Evolutionary conservation across 345 rosid species (phyloP).

Genomic region (Eucalyptus cloeziana): DNA sequence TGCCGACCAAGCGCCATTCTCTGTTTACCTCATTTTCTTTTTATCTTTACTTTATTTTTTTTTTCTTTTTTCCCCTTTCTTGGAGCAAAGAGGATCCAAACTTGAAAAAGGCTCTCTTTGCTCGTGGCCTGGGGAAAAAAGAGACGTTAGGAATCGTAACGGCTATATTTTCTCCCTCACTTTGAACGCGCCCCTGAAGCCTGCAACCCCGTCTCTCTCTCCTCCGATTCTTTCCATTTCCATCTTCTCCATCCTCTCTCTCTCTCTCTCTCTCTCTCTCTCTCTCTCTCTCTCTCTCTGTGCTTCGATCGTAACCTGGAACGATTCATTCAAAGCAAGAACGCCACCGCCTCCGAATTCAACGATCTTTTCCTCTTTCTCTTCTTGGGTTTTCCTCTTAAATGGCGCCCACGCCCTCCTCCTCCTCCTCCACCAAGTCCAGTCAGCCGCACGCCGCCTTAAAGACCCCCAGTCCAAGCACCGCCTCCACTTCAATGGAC

Average conservation of each 20-base stretch:
- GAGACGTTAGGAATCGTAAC: conserved; percentile 30
- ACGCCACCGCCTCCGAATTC: neutral
- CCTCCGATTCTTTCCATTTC: neutral
- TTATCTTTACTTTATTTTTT: neutral
- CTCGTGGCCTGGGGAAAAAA: neutral
- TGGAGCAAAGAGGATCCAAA: neutral
- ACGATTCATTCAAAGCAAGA: neutral
- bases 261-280: neutral
- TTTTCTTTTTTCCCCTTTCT: neutral
- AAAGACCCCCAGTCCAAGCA: conserved; percentile 69
- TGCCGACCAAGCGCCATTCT: neutral
- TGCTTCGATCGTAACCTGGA: neutral
- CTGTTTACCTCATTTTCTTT: neutral
- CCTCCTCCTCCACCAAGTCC: conserved; percentile 32
- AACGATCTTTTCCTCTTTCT: neutral
- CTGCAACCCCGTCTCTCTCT: neutral
- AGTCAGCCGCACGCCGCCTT: conserved; percentile 10
- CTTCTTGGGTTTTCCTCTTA: neutral
- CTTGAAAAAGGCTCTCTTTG: neutral
- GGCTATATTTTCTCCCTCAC: conserved; percentile 18
- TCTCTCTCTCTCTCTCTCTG: neutral
- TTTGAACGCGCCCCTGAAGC: conserved; percentile 10
- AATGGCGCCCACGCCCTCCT: conserved; percentile 83
- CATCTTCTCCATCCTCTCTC: neutral
- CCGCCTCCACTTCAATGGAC: conserved; percentile 44